Percentiles rank a stretch among this genome's conserved stretches.
Conservation (phyloP, 306 rosid species). For the Leucaena leucocephala region DNA sequence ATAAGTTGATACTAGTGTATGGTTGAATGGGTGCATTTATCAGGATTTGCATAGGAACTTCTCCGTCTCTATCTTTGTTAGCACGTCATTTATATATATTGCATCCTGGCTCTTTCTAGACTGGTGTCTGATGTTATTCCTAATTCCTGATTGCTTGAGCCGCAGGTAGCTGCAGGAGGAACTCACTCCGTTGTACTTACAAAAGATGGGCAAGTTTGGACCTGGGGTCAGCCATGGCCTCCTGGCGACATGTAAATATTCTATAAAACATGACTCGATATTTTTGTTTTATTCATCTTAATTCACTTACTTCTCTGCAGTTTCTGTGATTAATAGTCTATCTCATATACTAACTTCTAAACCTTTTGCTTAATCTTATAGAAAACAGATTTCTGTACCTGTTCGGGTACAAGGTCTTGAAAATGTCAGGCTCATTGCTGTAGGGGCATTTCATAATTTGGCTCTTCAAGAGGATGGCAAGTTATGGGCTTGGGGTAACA, state of each 20-base stretch:
- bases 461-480: conserved; percentile 96
- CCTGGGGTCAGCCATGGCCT: conserved; percentile 99
- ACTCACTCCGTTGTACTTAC: conserved; percentile 99
- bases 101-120: conserved; percentile 11
- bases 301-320: conserved; percentile 20
- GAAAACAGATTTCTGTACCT: conserved; percentile 92
- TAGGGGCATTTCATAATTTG: conserved; percentile 97
- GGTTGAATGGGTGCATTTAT: neutral
- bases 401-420: conserved; percentile 98
- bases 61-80: conserved; percentile 4
- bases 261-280: conserved; percentile 21
- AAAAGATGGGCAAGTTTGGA: conserved; percentile 94
- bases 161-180: conserved; percentile 99
- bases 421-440: conserved; percentile 84
- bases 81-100: neutral
- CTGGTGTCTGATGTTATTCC: conserved; percentile 10
- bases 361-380: conserved; percentile 35
- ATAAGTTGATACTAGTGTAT: neutral
- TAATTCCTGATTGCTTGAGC: conserved; percentile 20
- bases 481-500: conserved; percentile 99
- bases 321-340: conserved; percentile 29
- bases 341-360: conserved; percentile 15
- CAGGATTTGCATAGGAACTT: neutral
- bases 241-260: conserved; percentile 92
- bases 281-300: conserved; percentile 3